Conservation (phyloP, 805 yeast genomes). For the Nakazawaea populi region DNA sequence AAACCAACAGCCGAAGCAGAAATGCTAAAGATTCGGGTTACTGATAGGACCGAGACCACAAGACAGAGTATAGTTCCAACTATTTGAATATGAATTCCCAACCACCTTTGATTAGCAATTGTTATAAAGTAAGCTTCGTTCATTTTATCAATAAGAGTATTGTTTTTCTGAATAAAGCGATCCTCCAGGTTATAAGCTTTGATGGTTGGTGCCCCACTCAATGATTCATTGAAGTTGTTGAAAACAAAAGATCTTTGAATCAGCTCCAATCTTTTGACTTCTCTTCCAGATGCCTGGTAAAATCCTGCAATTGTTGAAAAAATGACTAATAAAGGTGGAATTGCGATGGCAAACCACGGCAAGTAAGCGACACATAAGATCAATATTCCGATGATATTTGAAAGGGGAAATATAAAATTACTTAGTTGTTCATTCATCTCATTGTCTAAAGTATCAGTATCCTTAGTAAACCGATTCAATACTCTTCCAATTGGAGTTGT, state of each 20-base stretch:
- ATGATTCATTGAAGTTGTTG: conserved; percentile 64
- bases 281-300: conserved; percentile 70
- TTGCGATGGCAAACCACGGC: conserved; percentile 21
- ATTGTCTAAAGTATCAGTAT: conserved; percentile 78
- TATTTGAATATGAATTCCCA: conserved; percentile 53
- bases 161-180: conserved; percentile 44
- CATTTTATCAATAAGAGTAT: conserved; percentile 46
- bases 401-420: conserved; percentile 45
- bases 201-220: conserved; percentile 62
- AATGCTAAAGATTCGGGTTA: conserved; percentile 52
- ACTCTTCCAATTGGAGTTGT: conserved; percentile 86
- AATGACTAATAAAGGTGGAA: conserved; percentile 45
- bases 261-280: conserved; percentile 72
- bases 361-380: conserved; percentile 58
- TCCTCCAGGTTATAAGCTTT: conserved; percentile 45
- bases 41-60: conserved; percentile 53
- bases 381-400: conserved; percentile 57
- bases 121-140: conserved; percentile 63
- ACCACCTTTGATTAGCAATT: conserved; percentile 69
- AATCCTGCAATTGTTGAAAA: conserved; percentile 41
- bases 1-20: conserved; percentile 65
- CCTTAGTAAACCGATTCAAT: conserved; percentile 80
- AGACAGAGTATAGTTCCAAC: conserved; percentile 47
- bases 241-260: conserved; percentile 64
- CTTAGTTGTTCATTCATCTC: conserved; percentile 69